Evolutionary conservation across 2,329 filamentous ascomycete species (phyloP), one percentile per base, ranked within the genome.

Genomic region (Bipolaris zeicola): DNA sequence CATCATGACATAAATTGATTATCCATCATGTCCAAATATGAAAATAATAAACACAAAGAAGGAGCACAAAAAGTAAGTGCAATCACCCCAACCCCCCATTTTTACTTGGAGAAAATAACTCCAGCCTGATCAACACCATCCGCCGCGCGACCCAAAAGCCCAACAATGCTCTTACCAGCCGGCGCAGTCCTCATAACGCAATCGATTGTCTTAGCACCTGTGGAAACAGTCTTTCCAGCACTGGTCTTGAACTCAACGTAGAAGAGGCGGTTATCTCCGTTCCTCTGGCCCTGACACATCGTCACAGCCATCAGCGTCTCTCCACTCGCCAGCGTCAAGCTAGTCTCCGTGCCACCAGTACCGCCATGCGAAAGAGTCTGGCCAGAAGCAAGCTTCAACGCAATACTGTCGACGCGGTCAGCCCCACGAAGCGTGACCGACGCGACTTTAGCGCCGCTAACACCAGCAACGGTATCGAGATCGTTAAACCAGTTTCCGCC

Each of bases 401-500:
- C 77, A 5, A 87, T 79, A 6, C 77, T 71, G 64, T 87, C 84
- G 2, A 87, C 68, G 1, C 85, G 79, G 7, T 72, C 69, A 3
- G 48, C 77, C 36, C 85, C 84, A 26, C 77, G 69, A 62, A 87
- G 80, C 3, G 72, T 76, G 38, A 85, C 63, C 14, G 70, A 66
- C 1, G 76, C 71, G 0, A 73, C 70, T 50, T 74, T 76, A 16
- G 76, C 74, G 39, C 72, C 63, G 39, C 69, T 50, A 14, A 64
- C 47, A 45, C 65, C 59, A 4, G 77, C 61, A 0, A 84, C 64
- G 3, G 73, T 60, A 14, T 77, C 64, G n/a, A 83, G 71, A 61
- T 87, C 85, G 65, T 79, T 85, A 74, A 84, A 87, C 82, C 82
- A 87, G 28, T 60, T 69, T 33, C 83, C 83, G 63, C 80, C 75